Percentiles rank a stretch among this genome's conserved stretches.
phyloP scores from a whole-genome alignment of 176 grass and related monocot genomes.

The Zoysia japonica region DNA sequence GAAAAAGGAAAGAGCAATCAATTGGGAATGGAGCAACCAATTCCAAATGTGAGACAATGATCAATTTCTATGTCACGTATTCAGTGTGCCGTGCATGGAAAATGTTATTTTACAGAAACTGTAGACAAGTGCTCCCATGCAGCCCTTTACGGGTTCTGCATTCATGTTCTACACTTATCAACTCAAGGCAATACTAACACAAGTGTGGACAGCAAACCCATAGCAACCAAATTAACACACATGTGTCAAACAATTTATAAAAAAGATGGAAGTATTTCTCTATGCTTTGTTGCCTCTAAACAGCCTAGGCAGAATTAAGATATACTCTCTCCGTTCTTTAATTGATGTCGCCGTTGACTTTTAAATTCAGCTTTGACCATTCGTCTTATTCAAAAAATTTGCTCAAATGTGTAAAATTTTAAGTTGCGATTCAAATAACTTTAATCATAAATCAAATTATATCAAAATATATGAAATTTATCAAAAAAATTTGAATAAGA shows the following conservation, averaged over 20 bases:
- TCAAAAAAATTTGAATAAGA: no score
- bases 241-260: neutral
- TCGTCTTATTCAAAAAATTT: no score
- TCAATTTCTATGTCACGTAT: neutral
- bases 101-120: constrained; percentile 3
- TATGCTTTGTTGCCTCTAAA: constrained; percentile 25
- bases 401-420: no score
- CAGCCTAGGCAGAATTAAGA: constrained; percentile 12
- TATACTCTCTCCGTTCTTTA: neutral
- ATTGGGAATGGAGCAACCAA: neutral
- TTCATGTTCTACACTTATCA: constrained; percentile 7
- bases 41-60: neutral
- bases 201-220: neutral
- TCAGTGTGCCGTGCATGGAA: constrained; percentile 10
- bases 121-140: neutral
- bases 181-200: neutral
- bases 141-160: neutral
- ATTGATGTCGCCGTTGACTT: no score
- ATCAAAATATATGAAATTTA: no score
- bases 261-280: neutral
- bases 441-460: no score
- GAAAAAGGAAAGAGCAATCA: neutral
- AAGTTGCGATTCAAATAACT: no score
- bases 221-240: constrained; percentile 18
- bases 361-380: no score